phyloP scores from a whole-genome alignment of 139 green algal species.

The Dunaliella primolecta region DNA sequence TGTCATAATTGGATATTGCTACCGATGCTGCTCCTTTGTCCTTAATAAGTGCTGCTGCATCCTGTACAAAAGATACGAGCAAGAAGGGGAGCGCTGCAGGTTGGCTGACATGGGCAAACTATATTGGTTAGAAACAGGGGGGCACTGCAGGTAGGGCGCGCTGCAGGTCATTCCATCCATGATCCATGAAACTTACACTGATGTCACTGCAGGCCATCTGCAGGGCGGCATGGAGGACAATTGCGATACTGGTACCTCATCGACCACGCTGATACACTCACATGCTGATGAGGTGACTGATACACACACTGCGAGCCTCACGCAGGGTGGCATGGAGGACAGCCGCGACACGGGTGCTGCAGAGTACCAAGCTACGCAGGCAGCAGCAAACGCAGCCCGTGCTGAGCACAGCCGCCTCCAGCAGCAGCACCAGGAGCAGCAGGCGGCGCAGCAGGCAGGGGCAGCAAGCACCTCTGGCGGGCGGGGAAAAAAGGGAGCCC shows the following conservation, averaged over 20 bases:
- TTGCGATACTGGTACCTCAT: background rate
- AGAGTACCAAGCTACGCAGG: slow-evolving; percentile 10
- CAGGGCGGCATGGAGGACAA: background rate
- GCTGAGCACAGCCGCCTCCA: slow-evolving; percentile 22
- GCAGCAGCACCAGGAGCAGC: slow-evolving; percentile 21
- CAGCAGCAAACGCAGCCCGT: slow-evolving; percentile 17
- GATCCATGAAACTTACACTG: too few relatives aligned
- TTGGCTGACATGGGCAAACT: too few relatives aligned
- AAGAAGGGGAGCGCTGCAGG: too few relatives aligned
- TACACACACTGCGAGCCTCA: background rate
- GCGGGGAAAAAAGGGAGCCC: slow-evolving; percentile 17
- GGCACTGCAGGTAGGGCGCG: too few relatives aligned
- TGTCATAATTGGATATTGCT: too few relatives aligned
- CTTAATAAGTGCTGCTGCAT: too few relatives aligned
- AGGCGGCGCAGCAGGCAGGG: slow-evolving; percentile 26
- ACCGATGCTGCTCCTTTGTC: too few relatives aligned
- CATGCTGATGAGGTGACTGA: too few relatives aligned
- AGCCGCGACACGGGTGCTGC: background rate
- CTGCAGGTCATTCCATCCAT: too few relatives aligned
- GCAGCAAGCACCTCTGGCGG: background rate
- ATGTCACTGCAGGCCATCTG: background rate
- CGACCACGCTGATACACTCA: too few relatives aligned
- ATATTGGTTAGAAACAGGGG: too few relatives aligned
- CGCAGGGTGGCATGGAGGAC: background rate
- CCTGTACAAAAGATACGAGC: too few relatives aligned